A percentile compares a stretch with the other conserved stretches of the same genome.
Evolutionary conservation across 495 filamentous ascomycete species (phyloP).

Genomic region (Aspergillus haitiensis): DNA sequence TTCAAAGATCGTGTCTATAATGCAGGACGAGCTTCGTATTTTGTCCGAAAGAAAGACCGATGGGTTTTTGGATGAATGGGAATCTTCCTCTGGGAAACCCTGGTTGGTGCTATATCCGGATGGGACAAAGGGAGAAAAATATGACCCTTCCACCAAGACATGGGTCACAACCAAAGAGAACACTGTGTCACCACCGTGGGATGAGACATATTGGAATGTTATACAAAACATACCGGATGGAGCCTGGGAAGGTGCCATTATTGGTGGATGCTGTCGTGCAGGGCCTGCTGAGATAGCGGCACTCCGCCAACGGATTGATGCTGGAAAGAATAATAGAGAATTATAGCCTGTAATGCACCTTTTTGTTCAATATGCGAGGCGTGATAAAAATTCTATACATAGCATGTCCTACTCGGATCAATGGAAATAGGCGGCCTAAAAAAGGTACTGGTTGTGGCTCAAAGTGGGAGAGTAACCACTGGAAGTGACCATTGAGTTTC

Average conservation of each 20-base stretch:
- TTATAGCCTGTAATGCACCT: neutral
- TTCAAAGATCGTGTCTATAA: slow-evolving; percentile 42
- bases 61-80: slow-evolving; percentile 35
- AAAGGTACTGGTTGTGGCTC: too few species aligned
- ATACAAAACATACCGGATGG: slow-evolving; percentile 10
- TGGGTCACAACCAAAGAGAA: slow-evolving; percentile 43
- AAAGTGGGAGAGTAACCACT: too few species aligned
- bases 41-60: slow-evolving; percentile 17
- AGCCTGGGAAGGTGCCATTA: slow-evolving; percentile 23
- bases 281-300: slow-evolving; percentile 21
- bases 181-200: slow-evolving; percentile 24
- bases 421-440: too few species aligned
- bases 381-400: neutral
- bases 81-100: slow-evolving; percentile 30
- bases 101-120: slow-evolving; percentile 66
- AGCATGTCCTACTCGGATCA: neutral
- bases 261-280: slow-evolving; percentile 27
- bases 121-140: slow-evolving; percentile 64
- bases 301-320: slow-evolving; percentile 19
- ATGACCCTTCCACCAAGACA: slow-evolving; percentile 58
- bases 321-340: neutral
- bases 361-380: neutral
- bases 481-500: too few species aligned
- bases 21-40: slow-evolving; percentile 44
- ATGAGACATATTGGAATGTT: slow-evolving; percentile 23